phyloP scores from a whole-genome alignment of 805 yeast species.

The Hanseniaspora meyeri region DNA sequence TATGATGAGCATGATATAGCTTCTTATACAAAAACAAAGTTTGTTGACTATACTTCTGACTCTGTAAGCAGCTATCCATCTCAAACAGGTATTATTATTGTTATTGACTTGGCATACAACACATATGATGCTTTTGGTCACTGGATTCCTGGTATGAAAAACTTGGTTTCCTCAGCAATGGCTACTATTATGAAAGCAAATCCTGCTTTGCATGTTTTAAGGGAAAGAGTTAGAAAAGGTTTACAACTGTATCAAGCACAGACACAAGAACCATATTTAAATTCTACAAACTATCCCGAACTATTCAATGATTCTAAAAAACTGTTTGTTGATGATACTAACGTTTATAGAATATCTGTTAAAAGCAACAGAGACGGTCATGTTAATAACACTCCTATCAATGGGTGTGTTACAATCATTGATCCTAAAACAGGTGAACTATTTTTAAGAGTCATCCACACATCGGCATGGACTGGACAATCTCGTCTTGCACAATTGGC shows the following conservation, averaged over 20 bases:
- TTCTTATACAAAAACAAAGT: conserved; percentile 84
- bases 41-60: conserved; percentile 84
- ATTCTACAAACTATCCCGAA: conserved; percentile 81
- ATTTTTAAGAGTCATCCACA: conserved; percentile 78
- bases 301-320: conserved; percentile 73
- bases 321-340: conserved; percentile 82
- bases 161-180: conserved; percentile 82
- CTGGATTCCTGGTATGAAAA: conserved; percentile 94
- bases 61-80: conserved; percentile 77
- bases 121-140: conserved; percentile 94
- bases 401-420: conserved; percentile 82
- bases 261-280: conserved; percentile 82
- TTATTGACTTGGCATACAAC: conserved; percentile 87
- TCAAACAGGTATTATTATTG: conserved; percentile 82
- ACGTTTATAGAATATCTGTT: conserved; percentile 83
- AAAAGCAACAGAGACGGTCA: conserved; percentile 91
- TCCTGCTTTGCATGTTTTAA: conserved; percentile 78
- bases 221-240: conserved; percentile 91
- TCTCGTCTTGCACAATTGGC: conserved; percentile 85
- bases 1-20: conserved; percentile 95
- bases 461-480: conserved; percentile 95
- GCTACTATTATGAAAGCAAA: conserved; percentile 86
- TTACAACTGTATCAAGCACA: conserved; percentile 86
- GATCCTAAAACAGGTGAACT: conserved; percentile 87
- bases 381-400: conserved; percentile 78